Conservation (phyloP, 441 rosid genomes). For the Gossypium davidsonii region DNA sequence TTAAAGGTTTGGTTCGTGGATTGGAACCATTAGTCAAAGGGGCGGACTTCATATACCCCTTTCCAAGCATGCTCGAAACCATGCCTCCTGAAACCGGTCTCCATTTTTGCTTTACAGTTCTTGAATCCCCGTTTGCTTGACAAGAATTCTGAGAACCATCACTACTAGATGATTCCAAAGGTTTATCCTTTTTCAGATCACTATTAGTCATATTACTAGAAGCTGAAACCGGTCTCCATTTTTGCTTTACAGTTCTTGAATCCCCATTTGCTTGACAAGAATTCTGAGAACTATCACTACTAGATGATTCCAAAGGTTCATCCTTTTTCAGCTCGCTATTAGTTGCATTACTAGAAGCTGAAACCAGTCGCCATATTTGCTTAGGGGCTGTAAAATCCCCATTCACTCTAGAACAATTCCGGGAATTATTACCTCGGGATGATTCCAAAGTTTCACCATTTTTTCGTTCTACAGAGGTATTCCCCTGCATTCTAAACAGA, state of each 20-base stretch:
- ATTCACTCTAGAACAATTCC: neutral
- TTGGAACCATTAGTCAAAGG: slow-evolving; percentile 27
- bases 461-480: slow-evolving; percentile 6
- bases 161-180: slow-evolving; percentile 19
- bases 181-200: slow-evolving; percentile 6
- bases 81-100: slow-evolving; percentile 47
- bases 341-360: neutral
- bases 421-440: slow-evolving; percentile 11
- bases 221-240: slow-evolving; percentile 38
- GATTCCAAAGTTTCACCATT: slow-evolving; percentile 15
- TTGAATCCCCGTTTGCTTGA: slow-evolving; percentile 25
- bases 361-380: neutral
- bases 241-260: slow-evolving; percentile 30
- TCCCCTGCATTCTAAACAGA: slow-evolving; percentile 30
- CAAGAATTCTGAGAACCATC: neutral
- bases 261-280: slow-evolving; percentile 24
- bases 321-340: slow-evolving; percentile 3
- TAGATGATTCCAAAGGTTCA: slow-evolving; percentile 19
- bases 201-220: neutral
- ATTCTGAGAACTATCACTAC: neutral
- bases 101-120: slow-evolving; percentile 32
- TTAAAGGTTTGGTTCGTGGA: slow-evolving; percentile 35
- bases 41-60: slow-evolving; percentile 32
- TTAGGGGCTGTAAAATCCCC: neutral
- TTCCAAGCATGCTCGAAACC: slow-evolving; percentile 45